Conservation (phyloP, 805 yeast genomes). For the Saccharomycopsis sp. region DNA sequence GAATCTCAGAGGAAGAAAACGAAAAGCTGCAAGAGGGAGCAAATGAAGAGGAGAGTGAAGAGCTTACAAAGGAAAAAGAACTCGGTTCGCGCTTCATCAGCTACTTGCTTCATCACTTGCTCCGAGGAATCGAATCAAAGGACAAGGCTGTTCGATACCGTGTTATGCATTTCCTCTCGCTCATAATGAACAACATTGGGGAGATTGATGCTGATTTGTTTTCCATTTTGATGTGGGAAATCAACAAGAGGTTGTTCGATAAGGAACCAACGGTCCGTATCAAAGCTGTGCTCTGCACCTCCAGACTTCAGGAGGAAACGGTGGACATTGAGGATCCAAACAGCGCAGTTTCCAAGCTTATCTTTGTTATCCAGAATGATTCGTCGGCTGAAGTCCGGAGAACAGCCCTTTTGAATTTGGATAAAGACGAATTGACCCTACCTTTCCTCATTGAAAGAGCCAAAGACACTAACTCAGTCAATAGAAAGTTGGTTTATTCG, state of each 20-base stretch:
- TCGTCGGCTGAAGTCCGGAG: slow-evolving; percentile 83
- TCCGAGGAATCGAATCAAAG: slow-evolving; percentile 71
- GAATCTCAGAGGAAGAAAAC: slow-evolving; percentile 11
- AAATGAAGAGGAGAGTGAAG: slow-evolving; percentile 21
- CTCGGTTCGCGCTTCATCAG: slow-evolving; percentile 47
- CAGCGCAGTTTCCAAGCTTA: slow-evolving; percentile 39
- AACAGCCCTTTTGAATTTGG: slow-evolving; percentile 67
- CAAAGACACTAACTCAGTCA: slow-evolving; percentile 63
- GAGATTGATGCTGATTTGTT: slow-evolving; percentile 70
- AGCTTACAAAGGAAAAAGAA: slow-evolving; percentile 33
- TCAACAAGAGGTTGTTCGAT: slow-evolving; percentile 58
- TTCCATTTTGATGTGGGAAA: slow-evolving; percentile 48
- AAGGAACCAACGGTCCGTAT: slow-evolving; percentile 70
- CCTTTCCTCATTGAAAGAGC: slow-evolving; percentile 69
- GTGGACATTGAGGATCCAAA: slow-evolving; percentile 30
- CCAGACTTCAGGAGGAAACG: slow-evolving; percentile 55
- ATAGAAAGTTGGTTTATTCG: slow-evolving; percentile 65
- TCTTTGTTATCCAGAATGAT: slow-evolving; percentile 60
- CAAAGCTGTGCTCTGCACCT: slow-evolving; percentile 75
- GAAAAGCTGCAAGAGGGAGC: slow-evolving; percentile 26
- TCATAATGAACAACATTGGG: slow-evolving; percentile 59
- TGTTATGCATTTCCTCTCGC: slow-evolving; percentile 66
- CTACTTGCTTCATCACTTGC: slow-evolving; percentile 51
- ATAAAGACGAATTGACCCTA: slow-evolving; percentile 42
- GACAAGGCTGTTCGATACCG: slow-evolving; percentile 73